Base-by-base conservation (phyloP, 116 monocot species). In the Phalaenopsis hybrid region DNA sequence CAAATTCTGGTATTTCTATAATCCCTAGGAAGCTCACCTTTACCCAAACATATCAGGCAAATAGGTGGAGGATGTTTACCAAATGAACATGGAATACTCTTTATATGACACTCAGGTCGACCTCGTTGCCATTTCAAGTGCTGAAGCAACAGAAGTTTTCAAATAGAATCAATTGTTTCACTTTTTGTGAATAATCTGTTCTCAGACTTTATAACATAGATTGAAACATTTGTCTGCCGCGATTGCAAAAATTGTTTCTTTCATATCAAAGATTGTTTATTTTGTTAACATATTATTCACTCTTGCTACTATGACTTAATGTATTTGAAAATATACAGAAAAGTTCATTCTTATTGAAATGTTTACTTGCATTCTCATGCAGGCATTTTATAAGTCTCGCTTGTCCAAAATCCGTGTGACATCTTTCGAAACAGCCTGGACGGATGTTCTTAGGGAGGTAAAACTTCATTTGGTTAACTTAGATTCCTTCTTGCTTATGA, bases 371-470 rank as follows among this genome's bases (percentile, higher is more conserved):
- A 44, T 44, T 15, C 44, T 45, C 46, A 45, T 85, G 74, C 86
- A 93, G 93, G 92, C 88, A 84, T 90, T 90, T 77, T 86, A 93
- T 87, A 92, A 93, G 77, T 90, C 91, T 81, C 88, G 86, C 75
- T 80, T 95, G 69, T 83, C 86, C 33, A 95, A 86, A 76, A 74
- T 95, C 75, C 88, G 89, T n/a, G 93, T 95, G 28, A 82, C 90
- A 69, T 87, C 91, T 74, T 86, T 84, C 48, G 95, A 95, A 86
- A 95, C 95, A 74, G 95, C 95, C 31, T 84, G 92, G 91, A 88
- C 91, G 80, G 95, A 95, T 87, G 95, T 95, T 80, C 81, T 78
- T n/a, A 85, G 95, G 67, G 95, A 92, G 93, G 95, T 92, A 72
- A 45, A 34, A 46, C 46, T 46, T 46, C 46, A 46, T 75, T 75